A percentile compares a stretch with the other conserved stretches of the same genome.
These are phyloP conservation scores for Magnaporthales sp. DNA, from an alignment of 2,329 filamentous ascomycete genomes.

Conservation along the genomic window DNA sequence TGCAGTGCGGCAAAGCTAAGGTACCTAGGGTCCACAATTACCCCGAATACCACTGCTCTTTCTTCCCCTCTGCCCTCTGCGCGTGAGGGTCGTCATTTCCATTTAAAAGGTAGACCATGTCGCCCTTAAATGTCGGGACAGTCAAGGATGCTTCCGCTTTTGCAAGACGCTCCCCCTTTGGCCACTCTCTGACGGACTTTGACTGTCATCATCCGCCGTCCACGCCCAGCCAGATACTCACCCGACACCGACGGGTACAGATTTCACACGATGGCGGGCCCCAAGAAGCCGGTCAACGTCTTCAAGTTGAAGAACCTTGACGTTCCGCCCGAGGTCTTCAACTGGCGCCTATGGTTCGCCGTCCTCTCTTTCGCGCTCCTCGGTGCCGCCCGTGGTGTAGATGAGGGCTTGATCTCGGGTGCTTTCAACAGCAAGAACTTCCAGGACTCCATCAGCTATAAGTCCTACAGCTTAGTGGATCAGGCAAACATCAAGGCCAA, in stretches of 20 bases:
- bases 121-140: background rate
- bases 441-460: conserved; percentile 47
- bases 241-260: background rate
- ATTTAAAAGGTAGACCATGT: background rate
- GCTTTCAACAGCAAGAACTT: conserved; percentile 62
- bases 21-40: background rate
- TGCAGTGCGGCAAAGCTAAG: background rate
- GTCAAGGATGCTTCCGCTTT: background rate
- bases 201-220: background rate
- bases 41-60: background rate
- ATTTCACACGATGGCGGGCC: conserved; percentile 4
- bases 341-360: conserved; percentile 72
- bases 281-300: conserved; percentile 49
- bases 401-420: conserved; percentile 70
- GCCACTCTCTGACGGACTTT: background rate
- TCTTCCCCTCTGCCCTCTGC: background rate
- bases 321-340: conserved; percentile 63
- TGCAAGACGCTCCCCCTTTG: background rate
- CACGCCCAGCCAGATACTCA: background rate
- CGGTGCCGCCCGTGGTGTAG: conserved; percentile 69
- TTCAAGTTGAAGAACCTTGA: conserved; percentile 56
- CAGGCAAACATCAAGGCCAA: conserved; percentile 65
- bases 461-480: conserved; percentile 39
- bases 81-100: background rate
- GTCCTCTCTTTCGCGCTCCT: conserved; percentile 67